Percentiles rank a stretch among this genome's conserved stretches.
Evolutionary conservation across 345 rosid species (phyloP).

Genomic region (Citrus maxima): DNA sequence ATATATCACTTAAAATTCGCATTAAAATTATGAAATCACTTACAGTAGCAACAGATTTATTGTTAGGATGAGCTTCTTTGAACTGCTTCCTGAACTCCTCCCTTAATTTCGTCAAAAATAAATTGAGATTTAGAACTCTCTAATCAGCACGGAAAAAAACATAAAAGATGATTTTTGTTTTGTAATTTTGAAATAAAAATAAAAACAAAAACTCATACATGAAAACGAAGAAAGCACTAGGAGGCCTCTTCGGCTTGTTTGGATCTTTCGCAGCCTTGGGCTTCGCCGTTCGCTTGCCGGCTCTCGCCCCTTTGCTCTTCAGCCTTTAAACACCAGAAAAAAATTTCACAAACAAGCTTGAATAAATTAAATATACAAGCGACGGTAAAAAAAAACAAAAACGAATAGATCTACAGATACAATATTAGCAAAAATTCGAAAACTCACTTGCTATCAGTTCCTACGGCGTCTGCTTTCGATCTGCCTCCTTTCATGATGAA

Average conservation of each 20-base stretch:
- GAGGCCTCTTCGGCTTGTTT: slow-evolving; percentile 29
- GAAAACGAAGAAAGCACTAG: slow-evolving; percentile 84
- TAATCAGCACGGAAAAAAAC: too few species aligned
- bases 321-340: slow-evolving; percentile 33
- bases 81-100: slow-evolving; percentile 72
- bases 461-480: slow-evolving; percentile 37
- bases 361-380: slow-evolving; percentile 2
- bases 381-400: too few species aligned
- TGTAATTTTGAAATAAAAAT: too few species aligned
- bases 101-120: slow-evolving; percentile 24
- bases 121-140: background rate
- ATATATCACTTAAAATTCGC: too few species aligned
- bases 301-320: slow-evolving; percentile 42
- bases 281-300: slow-evolving; percentile 44
- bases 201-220: slow-evolving; percentile 37
- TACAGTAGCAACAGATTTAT: slow-evolving; percentile 80
- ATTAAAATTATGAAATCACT: slow-evolving; percentile 4
- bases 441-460: background rate
- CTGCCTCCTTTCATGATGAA: slow-evolving; percentile 62
- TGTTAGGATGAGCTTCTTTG: slow-evolving; percentile 21
- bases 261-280: slow-evolving; percentile 9
- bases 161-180: too few species aligned
- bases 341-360: slow-evolving; percentile 13
- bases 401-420: slow-evolving; percentile 8
- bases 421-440: too few species aligned